phyloP scores from a whole-genome alignment of 768 basidiomycete species.

The Sutorius australiensis region DNA sequence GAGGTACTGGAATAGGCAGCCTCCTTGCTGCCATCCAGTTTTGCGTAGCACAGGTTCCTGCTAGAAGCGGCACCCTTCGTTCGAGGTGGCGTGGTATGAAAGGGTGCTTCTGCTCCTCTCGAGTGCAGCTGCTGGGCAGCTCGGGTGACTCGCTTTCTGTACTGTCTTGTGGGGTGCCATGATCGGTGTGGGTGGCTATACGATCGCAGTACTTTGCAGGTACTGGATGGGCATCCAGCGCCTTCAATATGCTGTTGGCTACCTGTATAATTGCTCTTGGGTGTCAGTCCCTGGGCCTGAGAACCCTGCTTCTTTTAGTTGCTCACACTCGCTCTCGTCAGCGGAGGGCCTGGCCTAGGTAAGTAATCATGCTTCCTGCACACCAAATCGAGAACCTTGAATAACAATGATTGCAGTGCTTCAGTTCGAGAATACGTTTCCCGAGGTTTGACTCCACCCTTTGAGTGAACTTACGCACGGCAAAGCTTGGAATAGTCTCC shows the following conservation, averaged over 20 bases:
- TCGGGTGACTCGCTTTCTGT: slow-evolving; percentile 4
- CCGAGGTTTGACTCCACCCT: slow-evolving; percentile 78
- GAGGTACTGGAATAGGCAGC: slow-evolving; percentile 15
- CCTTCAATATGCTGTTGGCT: not conserved
- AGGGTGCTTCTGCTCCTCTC: slow-evolving; percentile 25
- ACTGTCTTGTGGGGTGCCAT: not conserved
- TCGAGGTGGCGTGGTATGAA: slow-evolving; percentile 14
- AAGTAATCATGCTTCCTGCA: slow-evolving; percentile 14
- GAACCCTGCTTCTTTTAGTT: not conserved
- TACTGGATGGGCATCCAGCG: not conserved
- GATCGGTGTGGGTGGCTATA: slow-evolving; percentile 10
- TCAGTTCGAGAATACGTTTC: slow-evolving; percentile 78
- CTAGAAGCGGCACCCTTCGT: slow-evolving; percentile 4
- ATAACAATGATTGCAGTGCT: slow-evolving; percentile 9
- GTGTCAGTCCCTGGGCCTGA: not conserved
- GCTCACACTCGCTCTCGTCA: slow-evolving; percentile 47
- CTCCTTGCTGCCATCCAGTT: slow-evolving; percentile 11
- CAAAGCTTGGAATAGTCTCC: slow-evolving; percentile 31
- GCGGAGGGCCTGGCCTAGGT: slow-evolving; percentile 76
- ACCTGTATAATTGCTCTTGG: not conserved
- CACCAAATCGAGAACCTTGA: slow-evolving; percentile 11
- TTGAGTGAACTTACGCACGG: slow-evolving; percentile 60
- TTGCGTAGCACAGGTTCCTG: slow-evolving; percentile 15
- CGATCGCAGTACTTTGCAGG: slow-evolving; percentile 5
- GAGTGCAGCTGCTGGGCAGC: not conserved